phyloP scores from a whole-genome alignment of 441 rosid genomes.

The Adansonia rubrostipa region DNA sequence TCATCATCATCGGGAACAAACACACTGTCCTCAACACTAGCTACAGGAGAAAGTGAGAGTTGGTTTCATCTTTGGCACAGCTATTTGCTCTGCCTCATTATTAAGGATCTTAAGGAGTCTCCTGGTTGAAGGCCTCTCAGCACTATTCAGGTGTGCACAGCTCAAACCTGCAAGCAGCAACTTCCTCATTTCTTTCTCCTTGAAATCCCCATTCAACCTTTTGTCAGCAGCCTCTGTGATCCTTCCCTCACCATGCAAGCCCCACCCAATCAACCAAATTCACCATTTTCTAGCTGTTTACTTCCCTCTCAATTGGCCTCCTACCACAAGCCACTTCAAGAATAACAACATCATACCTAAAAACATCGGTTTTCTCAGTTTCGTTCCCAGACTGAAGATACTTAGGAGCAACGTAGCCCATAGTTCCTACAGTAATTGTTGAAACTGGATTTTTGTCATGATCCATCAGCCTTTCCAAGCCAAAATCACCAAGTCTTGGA shows the following conservation, averaged over 20 bases:
- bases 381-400: slow-evolving; percentile 88
- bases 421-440: slow-evolving; percentile 88
- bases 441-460: slow-evolving; percentile 88
- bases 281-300: slow-evolving; percentile 58
- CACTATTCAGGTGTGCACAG: slow-evolving; percentile 51
- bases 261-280: slow-evolving; percentile 94
- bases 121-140: slow-evolving; percentile 74
- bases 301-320: slow-evolving; percentile 86
- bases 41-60: slow-evolving; percentile 61
- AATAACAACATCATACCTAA: slow-evolving; percentile 83
- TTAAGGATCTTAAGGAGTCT: slow-evolving; percentile 79
- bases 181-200: slow-evolving; percentile 40
- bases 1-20: no score
- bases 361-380: slow-evolving; percentile 83
- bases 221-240: slow-evolving; percentile 70
- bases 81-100: slow-evolving; percentile 56
- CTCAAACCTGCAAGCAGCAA: slow-evolving; percentile 73
- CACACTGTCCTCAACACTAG: not conserved
- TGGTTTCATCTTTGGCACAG: slow-evolving; percentile 74
- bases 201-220: slow-evolving; percentile 59
- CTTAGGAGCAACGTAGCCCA: slow-evolving; percentile 98
- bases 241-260: slow-evolving; percentile 61
- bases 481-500: slow-evolving; percentile 87
- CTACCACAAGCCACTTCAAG: slow-evolving; percentile 89
- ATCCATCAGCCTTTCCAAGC: slow-evolving; percentile 88